These are phyloP conservation scores for Candida wancherniae DNA, from an alignment of 805 yeast genomes.

Conservation along the genomic window DNA sequence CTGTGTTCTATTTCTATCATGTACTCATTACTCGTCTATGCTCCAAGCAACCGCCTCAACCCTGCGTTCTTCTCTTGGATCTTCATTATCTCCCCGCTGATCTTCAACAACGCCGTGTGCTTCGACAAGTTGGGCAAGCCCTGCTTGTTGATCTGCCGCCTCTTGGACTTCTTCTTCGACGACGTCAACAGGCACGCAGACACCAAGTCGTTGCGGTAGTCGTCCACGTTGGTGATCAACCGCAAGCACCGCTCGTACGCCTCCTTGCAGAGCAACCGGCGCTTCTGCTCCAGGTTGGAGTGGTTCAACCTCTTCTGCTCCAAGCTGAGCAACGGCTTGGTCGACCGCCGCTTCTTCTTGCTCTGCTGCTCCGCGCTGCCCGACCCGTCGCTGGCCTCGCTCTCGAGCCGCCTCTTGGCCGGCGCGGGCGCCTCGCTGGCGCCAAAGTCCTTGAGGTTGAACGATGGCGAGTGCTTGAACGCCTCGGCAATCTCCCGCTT, in stretches of 20 bases:
- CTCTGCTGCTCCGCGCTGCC: conserved; percentile 3
- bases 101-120: conserved; percentile 38
- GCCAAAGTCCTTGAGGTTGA: conserved; percentile 11
- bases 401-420: conserved; percentile 24
- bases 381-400: conserved; percentile 1
- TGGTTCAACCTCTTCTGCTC: conserved; percentile 42
- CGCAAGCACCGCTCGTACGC: conserved; percentile 42
- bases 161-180: conserved; percentile 28
- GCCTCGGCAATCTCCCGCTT: conserved; percentile 30
- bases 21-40: too few species aligned
- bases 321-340: conserved; percentile 33
- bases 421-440: not conserved
- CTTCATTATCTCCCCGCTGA: conserved; percentile 34
- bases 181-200: conserved; percentile 15
- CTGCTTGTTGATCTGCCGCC: conserved; percentile 38
- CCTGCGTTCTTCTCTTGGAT: conserved; percentile 31
- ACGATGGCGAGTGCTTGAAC: conserved; percentile 25
- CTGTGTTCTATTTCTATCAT: too few species aligned
- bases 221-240: conserved; percentile 37
- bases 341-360: conserved; percentile 25
- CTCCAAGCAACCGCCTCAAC: conserved; percentile 26
- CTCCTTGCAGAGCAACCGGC: conserved; percentile 40
- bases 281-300: conserved; percentile 39
- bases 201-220: conserved; percentile 29
- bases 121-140: conserved; percentile 43